phyloP scores from a whole-genome alignment of 225 moss, liverwort and hornwort species.

The Rhytidiadelphus loreus region DNA sequence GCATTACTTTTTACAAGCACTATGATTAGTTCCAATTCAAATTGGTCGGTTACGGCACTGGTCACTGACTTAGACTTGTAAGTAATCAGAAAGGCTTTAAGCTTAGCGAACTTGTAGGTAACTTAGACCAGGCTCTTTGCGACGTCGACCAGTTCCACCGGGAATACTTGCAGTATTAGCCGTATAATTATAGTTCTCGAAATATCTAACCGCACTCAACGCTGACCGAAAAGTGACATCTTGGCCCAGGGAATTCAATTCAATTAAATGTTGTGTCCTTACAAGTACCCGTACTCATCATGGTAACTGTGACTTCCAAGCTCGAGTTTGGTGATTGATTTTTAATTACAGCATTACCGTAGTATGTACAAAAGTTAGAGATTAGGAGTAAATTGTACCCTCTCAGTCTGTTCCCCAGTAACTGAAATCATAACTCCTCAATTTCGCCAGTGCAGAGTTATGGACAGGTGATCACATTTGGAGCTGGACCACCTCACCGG shows the following conservation, averaged over 20 bases:
- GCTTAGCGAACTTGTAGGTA: neutral
- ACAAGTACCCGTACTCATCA: neutral
- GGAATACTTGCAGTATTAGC: neutral
- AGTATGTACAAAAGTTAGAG: neutral
- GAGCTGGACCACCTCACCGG: neutral
- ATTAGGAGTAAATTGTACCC: neutral
- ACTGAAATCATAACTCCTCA: neutral
- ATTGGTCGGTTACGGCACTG: neutral
- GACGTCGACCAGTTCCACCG: neutral
- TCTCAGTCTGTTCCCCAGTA: neutral
- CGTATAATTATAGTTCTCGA: no score
- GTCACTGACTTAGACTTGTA: neutral
- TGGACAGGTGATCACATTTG: neutral
- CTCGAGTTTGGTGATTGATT: neutral
- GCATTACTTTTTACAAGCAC: neutral
- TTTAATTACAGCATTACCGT: neutral
- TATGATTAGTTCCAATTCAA: neutral
- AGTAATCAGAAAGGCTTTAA: neutral
- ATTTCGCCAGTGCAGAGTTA: neutral
- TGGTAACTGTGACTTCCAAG: neutral
- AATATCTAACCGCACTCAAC: neutral
- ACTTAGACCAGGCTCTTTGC: neutral
- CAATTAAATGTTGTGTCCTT: neutral
- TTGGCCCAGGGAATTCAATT: neutral
- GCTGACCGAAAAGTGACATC: neutral